Base-by-base conservation (phyloP, 495 filamentous ascomycete species). In the Tuber umbilicatum region DNA sequence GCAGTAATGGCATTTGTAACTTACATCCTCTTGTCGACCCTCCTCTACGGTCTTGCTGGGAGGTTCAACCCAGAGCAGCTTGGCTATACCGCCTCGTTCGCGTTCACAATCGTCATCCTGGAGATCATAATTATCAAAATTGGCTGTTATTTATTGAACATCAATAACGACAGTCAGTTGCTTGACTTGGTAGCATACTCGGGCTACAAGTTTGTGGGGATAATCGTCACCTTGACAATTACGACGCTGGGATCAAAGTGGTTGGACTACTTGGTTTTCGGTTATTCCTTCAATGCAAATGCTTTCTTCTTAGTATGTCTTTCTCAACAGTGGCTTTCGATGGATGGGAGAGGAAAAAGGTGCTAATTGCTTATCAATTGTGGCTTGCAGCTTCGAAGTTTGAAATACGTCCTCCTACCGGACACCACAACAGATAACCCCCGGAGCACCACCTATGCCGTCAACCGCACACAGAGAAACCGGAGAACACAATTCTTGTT, bases 181-280 rank as follows among this genome's bases (percentile, higher is more conserved):
- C 87, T 97, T 76, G 95, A 99, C 78, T 85, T 99, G 47, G 90
- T 98, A 50, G 95, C 95, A 3, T 99, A 99, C 83, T 94, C 91
- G 5, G 96, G 96, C 7, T 99, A 99, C 85, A 99, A 99, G 85
- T 99, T 98, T 79, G 94, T 98, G 68, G 95, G 95, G 10, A 93
- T 97, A 74, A 88, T 91, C 71, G 97, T 92, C 5, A 87, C 97
- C 67, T 85, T 91, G 43, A 84, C 93, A 2, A 89, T 92, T 21
- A 92, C 94, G 84, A 86, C 92, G 35, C 64, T 74, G 2, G 82
- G 94, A 55, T 95, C 90, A 70, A 88, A 89, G 2, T 95, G 91
- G 93, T 85, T 94, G 71, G 92, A 92, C 73, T 98, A 95, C 94
- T 84, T 87, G 0, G 89, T 97, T 68, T 99, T 98, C 76, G 83